Base-by-base conservation (phyloP, 164 flowering plant species). In the Nelumbo lutea region DNA sequence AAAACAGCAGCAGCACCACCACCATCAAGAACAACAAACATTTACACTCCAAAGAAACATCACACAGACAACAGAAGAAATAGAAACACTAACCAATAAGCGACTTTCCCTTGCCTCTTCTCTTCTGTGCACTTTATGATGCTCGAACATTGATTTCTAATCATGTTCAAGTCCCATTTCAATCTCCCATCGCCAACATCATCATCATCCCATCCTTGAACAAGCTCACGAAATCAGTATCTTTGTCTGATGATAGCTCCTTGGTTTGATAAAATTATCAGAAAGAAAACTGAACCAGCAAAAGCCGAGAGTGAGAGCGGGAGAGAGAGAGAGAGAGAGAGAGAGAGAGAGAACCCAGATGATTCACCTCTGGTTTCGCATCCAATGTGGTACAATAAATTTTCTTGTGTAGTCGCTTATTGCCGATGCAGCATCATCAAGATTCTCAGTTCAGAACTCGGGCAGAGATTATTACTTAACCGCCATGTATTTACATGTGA, bases 351-450 rank as follows among this genome's bases (percentile, higher is more conserved):
- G 51, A 40, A 38, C 11, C 41, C n/a, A 63, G 41, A 61, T 38
- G 55, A 10, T 9, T 55, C 59, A 59, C 65, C 61, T 60, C 56
- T 48, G 58, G 27, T 27, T 43, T 55, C 7, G 40, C 38, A 56
- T 53, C 52, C 43, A 52, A 40, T 46, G 53, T 47, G 14, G 53
- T 6, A 6, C 52, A 14, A 27, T 2, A 15, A 5, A 53, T 1
- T 46, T 15, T 6, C 42, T 40, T 66, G 62, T 65, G 60, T 61
- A 85, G 88, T 79, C 80, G 77, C 75, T 75, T 68, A 72, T 81
- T 81, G 85, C 86, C 66, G 87, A 79, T 81, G 90, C 85, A 84
- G 90, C 88, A 87, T 87, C 88, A 87, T 87, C 90, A 87, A 87
- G 90, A 87, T 87, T 87, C 90, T 79, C 90, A 84, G 14, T 6